phyloP scores from a whole-genome alignment of 139 green algal species.

The Coccomyxa sp. region DNA sequence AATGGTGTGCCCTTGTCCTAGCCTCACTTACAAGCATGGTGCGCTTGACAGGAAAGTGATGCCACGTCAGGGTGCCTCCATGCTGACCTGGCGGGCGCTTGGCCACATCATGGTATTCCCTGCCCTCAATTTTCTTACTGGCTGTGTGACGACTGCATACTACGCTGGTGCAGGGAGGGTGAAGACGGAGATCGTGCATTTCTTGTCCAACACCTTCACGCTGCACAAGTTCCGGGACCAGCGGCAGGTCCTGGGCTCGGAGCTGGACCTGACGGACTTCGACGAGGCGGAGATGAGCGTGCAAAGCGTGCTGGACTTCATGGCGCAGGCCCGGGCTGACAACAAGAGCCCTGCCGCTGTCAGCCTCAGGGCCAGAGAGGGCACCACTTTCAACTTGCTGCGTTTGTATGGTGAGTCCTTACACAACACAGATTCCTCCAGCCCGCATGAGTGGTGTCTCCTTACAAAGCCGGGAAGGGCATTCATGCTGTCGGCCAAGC shows the following conservation, averaged over 20 bases:
- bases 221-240: background rate
- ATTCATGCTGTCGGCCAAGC: background rate
- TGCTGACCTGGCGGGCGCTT: no score
- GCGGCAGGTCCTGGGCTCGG: background rate
- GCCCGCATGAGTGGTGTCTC: no score
- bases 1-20: background rate
- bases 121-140: no score
- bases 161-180: constrained; percentile 1
- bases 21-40: no score
- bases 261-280: background rate
- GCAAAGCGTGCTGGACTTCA: background rate
- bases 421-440: no score
- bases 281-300: background rate
- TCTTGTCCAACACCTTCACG: background rate
- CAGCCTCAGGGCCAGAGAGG: background rate
- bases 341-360: background rate
- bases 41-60: no score
- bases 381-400: background rate
- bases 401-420: background rate
- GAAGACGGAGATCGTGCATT: background rate
- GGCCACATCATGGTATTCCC: no score
- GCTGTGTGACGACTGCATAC: no score
- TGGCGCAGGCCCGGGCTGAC: background rate
- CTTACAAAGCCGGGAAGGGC: no score
- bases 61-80: no score